Conservation (phyloP, 257 asterid genomes). For the Gentiana straminea region DNA sequence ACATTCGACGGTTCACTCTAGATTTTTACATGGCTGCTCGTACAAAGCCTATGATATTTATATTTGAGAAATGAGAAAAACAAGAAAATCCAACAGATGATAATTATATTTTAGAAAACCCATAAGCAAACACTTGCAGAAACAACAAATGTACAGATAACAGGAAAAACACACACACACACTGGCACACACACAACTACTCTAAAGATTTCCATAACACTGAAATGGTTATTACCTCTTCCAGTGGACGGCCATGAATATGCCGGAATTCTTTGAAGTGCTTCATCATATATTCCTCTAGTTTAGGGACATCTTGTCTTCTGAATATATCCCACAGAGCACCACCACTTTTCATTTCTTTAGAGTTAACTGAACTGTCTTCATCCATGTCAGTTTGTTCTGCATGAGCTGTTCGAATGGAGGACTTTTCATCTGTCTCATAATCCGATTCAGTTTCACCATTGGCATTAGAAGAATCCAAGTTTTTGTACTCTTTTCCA, state of each 20-base stretch:
- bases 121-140: too few species aligned
- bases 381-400: not conserved
- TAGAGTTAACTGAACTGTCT: too few species aligned
- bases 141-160: too few species aligned
- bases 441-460: not conserved
- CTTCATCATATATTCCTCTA: constrained; percentile 45
- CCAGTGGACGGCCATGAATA: constrained; percentile 31
- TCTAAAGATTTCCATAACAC: not conserved
- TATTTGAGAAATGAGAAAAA: too few species aligned
- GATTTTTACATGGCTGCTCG: too few species aligned
- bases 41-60: too few species aligned
- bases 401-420: not conserved
- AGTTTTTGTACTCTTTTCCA: constrained; percentile 13
- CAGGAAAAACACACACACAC: too few species aligned
- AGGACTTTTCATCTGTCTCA: constrained; percentile 8
- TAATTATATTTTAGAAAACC: too few species aligned
- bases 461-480: too few species aligned
- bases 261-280: constrained; percentile 37
- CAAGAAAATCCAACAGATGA: too few species aligned
- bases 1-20: too few species aligned
- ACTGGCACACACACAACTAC: too few species aligned
- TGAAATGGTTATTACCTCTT: constrained; percentile 32
- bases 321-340: constrained; percentile 96
- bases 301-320: constrained; percentile 66
- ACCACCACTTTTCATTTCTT: constrained; percentile 28